These are phyloP conservation scores for Penicillium sp. DNA, from an alignment of 2,329 filamentous ascomycete genomes.

Conservation along the genomic window DNA sequence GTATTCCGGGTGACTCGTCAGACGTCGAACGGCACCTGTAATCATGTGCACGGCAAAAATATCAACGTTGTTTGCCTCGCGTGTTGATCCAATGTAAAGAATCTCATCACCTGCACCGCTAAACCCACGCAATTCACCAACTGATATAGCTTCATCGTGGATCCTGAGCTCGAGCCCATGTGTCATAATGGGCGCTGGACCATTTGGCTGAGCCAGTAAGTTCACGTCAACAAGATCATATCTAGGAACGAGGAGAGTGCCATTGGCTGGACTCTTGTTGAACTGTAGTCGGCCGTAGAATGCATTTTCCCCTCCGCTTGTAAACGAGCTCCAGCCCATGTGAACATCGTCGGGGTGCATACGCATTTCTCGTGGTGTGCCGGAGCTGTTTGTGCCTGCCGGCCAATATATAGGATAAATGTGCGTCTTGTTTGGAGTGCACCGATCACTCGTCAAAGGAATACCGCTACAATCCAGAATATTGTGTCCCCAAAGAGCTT, in stretches of 20 bases:
- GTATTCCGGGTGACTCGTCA: conserved; percentile 21
- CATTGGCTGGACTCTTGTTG: conserved; percentile 40
- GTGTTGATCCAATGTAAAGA: conserved; percentile 14
- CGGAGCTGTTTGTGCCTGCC: conserved; percentile 35
- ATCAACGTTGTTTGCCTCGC: conserved; percentile 19
- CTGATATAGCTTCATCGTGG: conserved; percentile 4
- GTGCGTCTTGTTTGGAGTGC: conserved; percentile 40
- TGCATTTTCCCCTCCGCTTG: conserved; percentile 21
- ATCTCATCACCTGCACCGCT: conserved; percentile 18
- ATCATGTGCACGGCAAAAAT: conserved; percentile 16
- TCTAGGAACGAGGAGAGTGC: conserved; percentile 32
- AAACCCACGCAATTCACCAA: conserved; percentile 21
- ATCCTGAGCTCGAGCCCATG: conserved; percentile 31
- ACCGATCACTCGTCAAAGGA: conserved; percentile 40
- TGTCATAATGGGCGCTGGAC: conserved; percentile 22
- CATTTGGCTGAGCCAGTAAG: conserved; percentile 34
- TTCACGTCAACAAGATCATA: conserved; percentile 50
- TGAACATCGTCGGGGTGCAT: conserved; percentile 53
- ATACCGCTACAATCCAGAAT: conserved; percentile 44
- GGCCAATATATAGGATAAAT: conserved; percentile 51
- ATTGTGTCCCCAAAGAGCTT: conserved; percentile 33
- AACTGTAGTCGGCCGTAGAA: conserved; percentile 49
- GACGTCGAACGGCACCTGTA: conserved; percentile 17
- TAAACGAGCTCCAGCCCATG: conserved; percentile 49
- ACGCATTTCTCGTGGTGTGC: conserved; percentile 47